phyloP scores from a whole-genome alignment of 306 rosid species.

The Begonia peltatifolia region DNA sequence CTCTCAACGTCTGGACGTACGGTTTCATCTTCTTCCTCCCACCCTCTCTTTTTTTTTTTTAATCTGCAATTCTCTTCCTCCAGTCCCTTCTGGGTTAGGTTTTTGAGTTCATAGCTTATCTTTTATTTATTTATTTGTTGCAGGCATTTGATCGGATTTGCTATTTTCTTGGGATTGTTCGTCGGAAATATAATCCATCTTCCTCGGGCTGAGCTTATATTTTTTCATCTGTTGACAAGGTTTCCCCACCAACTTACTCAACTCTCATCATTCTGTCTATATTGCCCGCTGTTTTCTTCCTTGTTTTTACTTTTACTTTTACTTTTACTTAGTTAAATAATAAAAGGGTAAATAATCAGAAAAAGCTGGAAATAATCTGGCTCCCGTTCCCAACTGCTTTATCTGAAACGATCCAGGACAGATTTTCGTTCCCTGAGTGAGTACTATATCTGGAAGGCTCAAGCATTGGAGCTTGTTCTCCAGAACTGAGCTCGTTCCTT shows the following conservation, averaged over 20 bases:
- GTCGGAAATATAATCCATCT: slow-evolving; percentile 54
- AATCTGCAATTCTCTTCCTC: background rate
- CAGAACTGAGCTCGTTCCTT: no score
- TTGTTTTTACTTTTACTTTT: background rate
- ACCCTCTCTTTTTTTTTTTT: background rate
- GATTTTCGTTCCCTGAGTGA: no score
- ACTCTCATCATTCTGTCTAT: background rate
- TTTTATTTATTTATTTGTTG: background rate
- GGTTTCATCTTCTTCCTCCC: background rate
- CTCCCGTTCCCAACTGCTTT: no score
- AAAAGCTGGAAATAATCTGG: no score
- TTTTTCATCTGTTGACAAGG: slow-evolving; percentile 50
- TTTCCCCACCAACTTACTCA: background rate
- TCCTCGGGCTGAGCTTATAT: slow-evolving; percentile 57
- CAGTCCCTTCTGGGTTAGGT: background rate
- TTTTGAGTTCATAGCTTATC: background rate
- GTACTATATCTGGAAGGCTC: no score
- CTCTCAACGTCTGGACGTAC: slow-evolving; percentile 91
- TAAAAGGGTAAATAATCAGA: no score
- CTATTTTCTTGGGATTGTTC: slow-evolving; percentile 65
- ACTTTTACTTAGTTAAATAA: no score
- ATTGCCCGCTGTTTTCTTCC: background rate
- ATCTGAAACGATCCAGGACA: no score
- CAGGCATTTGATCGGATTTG: slow-evolving; percentile 86
- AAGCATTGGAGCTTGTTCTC: no score